phyloP scores from a whole-genome alignment of 2,329 filamentous ascomycete genomes.

The Chaetomium strumarium region DNA sequence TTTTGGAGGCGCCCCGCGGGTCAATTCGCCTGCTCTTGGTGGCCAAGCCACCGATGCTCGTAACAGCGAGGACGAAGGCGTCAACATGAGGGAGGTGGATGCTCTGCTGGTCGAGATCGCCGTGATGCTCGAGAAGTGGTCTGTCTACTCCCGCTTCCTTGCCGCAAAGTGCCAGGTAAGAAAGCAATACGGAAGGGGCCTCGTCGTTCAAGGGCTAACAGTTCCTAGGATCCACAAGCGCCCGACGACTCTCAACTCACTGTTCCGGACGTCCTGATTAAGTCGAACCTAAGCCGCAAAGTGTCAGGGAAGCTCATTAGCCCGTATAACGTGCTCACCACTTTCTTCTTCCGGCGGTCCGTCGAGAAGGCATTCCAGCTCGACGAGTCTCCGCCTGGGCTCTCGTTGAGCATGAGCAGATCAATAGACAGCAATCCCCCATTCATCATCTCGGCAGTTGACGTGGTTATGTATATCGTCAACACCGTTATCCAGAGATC shows the following conservation, averaged over 20 bases:
- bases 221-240: constrained; percentile 43
- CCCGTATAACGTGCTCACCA: constrained; percentile 88
- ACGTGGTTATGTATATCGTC: constrained; percentile 99
- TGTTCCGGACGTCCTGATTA: constrained; percentile 67
- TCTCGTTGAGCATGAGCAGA: constrained; percentile 69
- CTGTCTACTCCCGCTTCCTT: constrained; percentile 84
- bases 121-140: constrained; percentile 90
- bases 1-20: constrained; percentile 55
- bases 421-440: constrained; percentile 72
- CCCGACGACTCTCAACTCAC: constrained; percentile 52
- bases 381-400: constrained; percentile 76
- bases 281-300: constrained; percentile 77
- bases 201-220: constrained; percentile 4
- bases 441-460: constrained; percentile 89
- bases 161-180: constrained; percentile 77
- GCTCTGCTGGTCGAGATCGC: constrained; percentile 80
- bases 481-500: constrained; percentile 85
- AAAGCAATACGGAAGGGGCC: constrained; percentile 8
- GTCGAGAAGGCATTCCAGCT: constrained; percentile 97
- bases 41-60: constrained; percentile 46
- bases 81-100: constrained; percentile 96
- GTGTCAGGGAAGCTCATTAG: constrained; percentile 65
- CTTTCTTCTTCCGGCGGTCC: constrained; percentile 92
- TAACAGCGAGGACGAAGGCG: constrained; percentile 78
- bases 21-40: constrained; percentile 68